Evolutionary conservation across 2,329 filamentous ascomycete species (phyloP).

Genomic region (Tolypocladium capitatum): DNA sequence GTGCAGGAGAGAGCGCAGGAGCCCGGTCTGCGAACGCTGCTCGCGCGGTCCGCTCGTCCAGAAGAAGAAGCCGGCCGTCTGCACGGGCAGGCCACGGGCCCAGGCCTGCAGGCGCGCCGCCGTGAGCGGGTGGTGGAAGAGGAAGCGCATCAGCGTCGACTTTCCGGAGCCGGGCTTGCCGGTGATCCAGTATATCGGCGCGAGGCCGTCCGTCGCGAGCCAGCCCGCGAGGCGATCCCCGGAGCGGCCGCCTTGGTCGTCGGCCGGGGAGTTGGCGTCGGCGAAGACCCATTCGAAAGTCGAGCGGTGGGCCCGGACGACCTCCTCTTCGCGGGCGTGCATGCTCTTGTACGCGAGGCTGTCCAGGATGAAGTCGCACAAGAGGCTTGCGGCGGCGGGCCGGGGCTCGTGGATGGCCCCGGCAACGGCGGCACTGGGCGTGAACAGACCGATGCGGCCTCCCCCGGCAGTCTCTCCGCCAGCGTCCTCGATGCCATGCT

Average conservation of each 20-base stretch:
- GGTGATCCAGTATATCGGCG: constrained; percentile 22
- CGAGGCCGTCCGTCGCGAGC: constrained; percentile 9
- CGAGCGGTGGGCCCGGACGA: constrained; percentile 16
- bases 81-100: constrained; percentile 12
- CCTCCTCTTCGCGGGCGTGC: constrained; percentile 17
- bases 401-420: background rate
- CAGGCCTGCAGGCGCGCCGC: constrained; percentile 11
- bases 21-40: constrained; percentile 22
- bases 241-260: constrained; percentile 8
- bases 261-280: background rate
- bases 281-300: constrained; percentile 26
- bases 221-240: too few relatives aligned
- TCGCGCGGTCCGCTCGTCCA: constrained; percentile 27
- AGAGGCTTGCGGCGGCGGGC: constrained; percentile 8
- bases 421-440: background rate
- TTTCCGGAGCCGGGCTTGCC: constrained; percentile 32
- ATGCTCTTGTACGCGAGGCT: constrained; percentile 18
- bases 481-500: background rate
- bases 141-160: constrained; percentile 29
- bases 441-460: background rate
- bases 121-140: constrained; percentile 12
- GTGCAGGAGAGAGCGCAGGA: constrained; percentile 22
- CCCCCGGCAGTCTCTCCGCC: background rate
- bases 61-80: constrained; percentile 29
- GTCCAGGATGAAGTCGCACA: constrained; percentile 19